phyloP scores from a whole-genome alignment of 179 eudicot genomes.

The Camellia oleifera region DNA sequence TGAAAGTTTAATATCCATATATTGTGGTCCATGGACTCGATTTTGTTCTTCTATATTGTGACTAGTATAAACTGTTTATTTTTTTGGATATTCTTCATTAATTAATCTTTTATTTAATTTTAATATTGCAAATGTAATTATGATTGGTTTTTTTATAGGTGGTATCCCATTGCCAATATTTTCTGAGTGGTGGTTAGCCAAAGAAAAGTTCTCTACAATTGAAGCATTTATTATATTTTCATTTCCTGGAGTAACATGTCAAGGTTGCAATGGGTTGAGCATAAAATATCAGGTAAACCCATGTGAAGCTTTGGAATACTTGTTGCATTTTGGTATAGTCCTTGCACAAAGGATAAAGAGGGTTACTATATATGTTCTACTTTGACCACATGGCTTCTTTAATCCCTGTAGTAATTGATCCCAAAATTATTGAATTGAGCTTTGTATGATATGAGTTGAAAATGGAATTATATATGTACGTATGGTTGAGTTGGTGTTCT shows the following conservation, averaged over 20 bases:
- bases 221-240: slow-evolving; percentile 72
- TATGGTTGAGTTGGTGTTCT: too few species aligned
- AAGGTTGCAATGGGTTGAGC: slow-evolving; percentile 85
- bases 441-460: too few species aligned
- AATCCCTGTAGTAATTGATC: neutral
- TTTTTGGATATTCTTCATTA: neutral
- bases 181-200: slow-evolving; percentile 94
- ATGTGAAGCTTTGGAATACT: neutral
- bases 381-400: neutral
- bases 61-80: neutral
- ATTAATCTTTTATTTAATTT: neutral
- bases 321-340: neutral
- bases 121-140: neutral
- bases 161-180: slow-evolving; percentile 83
- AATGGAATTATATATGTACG: too few species aligned
- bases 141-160: slow-evolving; percentile 44
- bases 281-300: slow-evolving; percentile 75
- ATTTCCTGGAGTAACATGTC: slow-evolving; percentile 80
- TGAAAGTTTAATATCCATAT: too few species aligned
- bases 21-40: too few species aligned
- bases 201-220: slow-evolving; percentile 66
- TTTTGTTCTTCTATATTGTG: neutral
- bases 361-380: neutral
- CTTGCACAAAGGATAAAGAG: neutral
- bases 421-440: slow-evolving; percentile 15